Percentiles rank a stretch among this genome's conserved stretches.
These are phyloP conservation scores for Roridomyces roridus DNA, from an alignment of 768 basidiomycete species.

Conservation along the genomic window DNA sequence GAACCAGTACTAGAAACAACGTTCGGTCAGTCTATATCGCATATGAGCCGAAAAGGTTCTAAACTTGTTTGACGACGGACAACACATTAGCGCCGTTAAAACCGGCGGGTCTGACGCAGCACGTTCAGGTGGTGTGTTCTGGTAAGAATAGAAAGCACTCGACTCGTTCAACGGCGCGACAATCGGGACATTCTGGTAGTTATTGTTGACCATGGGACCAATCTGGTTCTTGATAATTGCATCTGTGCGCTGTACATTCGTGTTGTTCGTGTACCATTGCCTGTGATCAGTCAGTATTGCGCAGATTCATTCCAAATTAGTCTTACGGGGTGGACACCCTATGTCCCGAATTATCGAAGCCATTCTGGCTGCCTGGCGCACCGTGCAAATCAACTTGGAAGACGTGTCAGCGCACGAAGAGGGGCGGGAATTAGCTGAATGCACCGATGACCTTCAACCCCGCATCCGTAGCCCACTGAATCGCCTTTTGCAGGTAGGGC, in stretches of 20 bases:
- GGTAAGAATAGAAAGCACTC: constrained; percentile 12
- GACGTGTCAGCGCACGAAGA: too few species aligned
- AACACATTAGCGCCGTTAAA: constrained; percentile 61
- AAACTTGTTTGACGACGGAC: constrained; percentile 49
- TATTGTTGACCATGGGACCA: constrained; percentile 62
- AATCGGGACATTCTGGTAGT: constrained; percentile 59
- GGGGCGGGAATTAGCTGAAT: too few species aligned
- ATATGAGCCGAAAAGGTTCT: too few species aligned
- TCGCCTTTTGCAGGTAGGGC: constrained; percentile 69
- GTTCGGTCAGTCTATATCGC: not conserved
- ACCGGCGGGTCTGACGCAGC: constrained; percentile 72
- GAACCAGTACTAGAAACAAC: constrained; percentile 62
- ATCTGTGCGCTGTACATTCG: constrained; percentile 72
- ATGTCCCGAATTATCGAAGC: constrained; percentile 86
- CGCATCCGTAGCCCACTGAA: constrained; percentile 71
- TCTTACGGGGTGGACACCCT: constrained; percentile 59
- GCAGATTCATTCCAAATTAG: not conserved
- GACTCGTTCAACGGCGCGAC: constrained; percentile 87
- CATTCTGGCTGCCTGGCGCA: constrained; percentile 85
- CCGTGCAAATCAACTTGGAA: constrained; percentile 69
- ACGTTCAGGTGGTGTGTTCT: not conserved
- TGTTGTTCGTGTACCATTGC: constrained; percentile 70
- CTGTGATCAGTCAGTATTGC: constrained; percentile 31
- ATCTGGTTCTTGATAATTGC: constrained; percentile 63
- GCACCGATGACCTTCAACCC: constrained; percentile 73